A percentile compares a stretch with the other conserved stretches of the same genome.
phyloP scores from a whole-genome alignment of 2,329 filamentous ascomycete species.

The Sarocladium brachiariae region DNA sequence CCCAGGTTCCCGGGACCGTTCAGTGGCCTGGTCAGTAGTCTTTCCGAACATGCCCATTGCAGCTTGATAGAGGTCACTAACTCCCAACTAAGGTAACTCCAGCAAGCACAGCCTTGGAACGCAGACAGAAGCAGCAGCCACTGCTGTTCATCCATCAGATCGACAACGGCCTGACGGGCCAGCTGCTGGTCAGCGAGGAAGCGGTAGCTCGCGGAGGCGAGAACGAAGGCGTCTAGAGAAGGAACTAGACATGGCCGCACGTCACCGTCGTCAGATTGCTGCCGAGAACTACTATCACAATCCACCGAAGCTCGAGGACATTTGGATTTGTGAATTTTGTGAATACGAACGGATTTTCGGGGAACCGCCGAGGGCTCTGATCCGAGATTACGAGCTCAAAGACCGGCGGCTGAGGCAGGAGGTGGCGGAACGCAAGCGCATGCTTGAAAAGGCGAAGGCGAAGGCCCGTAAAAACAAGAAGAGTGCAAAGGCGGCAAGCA shows the following conservation, averaged over 20 bases:
- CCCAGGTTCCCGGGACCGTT: slow-evolving; percentile 73
- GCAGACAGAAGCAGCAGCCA: slow-evolving; percentile 12
- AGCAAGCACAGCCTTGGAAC: slow-evolving; percentile 17
- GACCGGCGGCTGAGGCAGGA: slow-evolving; percentile 79
- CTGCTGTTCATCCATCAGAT: not conserved
- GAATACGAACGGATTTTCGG: slow-evolving; percentile 97
- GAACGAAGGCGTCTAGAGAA: slow-evolving; percentile 60
- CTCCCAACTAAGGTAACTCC: slow-evolving; percentile 16
- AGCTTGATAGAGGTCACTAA: slow-evolving; percentile 7
- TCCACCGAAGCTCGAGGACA: slow-evolving; percentile 62
- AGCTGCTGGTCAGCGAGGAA: slow-evolving; percentile 13
- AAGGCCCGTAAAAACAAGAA: slow-evolving; percentile 90
- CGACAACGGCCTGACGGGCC: not conserved
- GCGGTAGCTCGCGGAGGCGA: slow-evolving; percentile 38
- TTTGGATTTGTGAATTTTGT: slow-evolving; percentile 97
- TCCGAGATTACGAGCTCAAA: slow-evolving; percentile 90
- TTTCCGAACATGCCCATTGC: not conserved
- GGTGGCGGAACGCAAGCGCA: slow-evolving; percentile 74
- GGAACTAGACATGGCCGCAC: slow-evolving; percentile 68
- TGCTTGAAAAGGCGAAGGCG: slow-evolving; percentile 89
- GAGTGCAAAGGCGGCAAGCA: slow-evolving; percentile 48
- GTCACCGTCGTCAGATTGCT: slow-evolving; percentile 69
- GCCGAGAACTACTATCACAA: slow-evolving; percentile 70
- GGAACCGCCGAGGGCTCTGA: slow-evolving; percentile 73
- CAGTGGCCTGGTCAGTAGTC: slow-evolving; percentile 57